A percentile compares a stretch with the other conserved stretches of the same genome.
Evolutionary conservation across 495 filamentous ascomycete genomes (phyloP).

Genomic region (Bacidia gigantensis): DNA sequence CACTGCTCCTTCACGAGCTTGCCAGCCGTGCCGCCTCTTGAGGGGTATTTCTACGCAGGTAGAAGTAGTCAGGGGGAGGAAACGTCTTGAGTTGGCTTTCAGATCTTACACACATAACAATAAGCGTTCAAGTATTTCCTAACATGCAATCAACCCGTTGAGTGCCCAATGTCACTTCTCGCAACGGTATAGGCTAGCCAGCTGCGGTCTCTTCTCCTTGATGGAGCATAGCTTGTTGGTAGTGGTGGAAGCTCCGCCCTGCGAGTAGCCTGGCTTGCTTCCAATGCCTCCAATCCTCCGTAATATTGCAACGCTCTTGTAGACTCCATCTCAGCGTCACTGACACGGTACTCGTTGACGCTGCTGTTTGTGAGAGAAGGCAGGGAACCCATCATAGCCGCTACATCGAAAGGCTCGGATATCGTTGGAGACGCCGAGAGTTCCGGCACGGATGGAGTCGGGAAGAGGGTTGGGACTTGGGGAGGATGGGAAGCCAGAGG

Average conservation of each 20-base stretch:
- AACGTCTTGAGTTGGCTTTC: too few species aligned
- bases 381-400: neutral
- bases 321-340: neutral
- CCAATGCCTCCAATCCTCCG: neutral
- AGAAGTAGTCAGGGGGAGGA: too few species aligned
- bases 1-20: constrained; percentile 14
- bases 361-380: neutral
- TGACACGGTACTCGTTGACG: neutral
- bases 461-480: neutral
- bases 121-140: neutral
- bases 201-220: neutral
- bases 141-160: neutral
- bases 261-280: neutral
- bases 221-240: neutral
- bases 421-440: neutral
- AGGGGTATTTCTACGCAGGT: constrained; percentile 6
- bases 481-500: neutral
- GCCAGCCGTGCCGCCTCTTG: constrained; percentile 7
- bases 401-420: neutral
- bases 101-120: too few species aligned
- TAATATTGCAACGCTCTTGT: neutral
- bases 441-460: neutral
- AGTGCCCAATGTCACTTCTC: neutral
- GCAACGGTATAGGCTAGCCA: neutral
- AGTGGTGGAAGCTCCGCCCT: neutral